These are phyloP conservation scores for Orobanche coerulescens DNA, from an alignment of 257 asterid genomes.

Conservation along the genomic window DNA sequence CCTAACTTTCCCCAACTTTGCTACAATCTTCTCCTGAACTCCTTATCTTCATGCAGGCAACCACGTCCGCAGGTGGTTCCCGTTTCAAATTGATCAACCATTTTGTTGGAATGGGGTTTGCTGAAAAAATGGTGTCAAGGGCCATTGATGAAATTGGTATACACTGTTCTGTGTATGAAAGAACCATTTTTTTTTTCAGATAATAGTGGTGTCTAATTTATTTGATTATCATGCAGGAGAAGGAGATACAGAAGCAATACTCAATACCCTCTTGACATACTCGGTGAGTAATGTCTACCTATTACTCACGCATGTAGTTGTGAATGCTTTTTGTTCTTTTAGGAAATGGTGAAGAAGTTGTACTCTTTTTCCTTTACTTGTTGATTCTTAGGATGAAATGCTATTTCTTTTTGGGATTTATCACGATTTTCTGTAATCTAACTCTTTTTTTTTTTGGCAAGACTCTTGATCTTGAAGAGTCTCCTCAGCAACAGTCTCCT, in stretches of 20 bases:
- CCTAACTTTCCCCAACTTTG: too few relatives aligned
- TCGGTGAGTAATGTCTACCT: conserved; percentile 34
- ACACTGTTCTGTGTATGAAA: background rate
- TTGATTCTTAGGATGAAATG: background rate
- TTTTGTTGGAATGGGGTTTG: conserved; percentile 56
- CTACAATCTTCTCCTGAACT: too few relatives aligned
- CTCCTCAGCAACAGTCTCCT: conserved; percentile 34
- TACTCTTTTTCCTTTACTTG: background rate
- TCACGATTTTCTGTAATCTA: background rate
- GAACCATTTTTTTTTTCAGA: conserved; percentile 1
- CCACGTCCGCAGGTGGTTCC: conserved; percentile 33
- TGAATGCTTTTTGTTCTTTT: background rate
- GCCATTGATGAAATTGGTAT: conserved; percentile 57
- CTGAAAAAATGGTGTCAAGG: conserved; percentile 38
- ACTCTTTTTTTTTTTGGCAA: conserved; percentile 24
- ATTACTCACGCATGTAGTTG: background rate
- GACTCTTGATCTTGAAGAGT: conserved; percentile 59
- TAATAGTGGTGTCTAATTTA: conserved; percentile 12
- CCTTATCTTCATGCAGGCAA: conserved; percentile 35
- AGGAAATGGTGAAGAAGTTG: background rate
- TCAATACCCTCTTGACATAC: conserved; percentile 55
- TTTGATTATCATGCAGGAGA: conserved; percentile 36
- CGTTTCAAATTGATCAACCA: conserved; percentile 26
- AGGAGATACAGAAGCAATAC: conserved; percentile 40
- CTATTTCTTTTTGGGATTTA: background rate